A percentile compares a stretch with the other conserved stretches of the same genome.
Conservation (phyloP, 441 rosid species). For the Populus hybrid region DNA sequence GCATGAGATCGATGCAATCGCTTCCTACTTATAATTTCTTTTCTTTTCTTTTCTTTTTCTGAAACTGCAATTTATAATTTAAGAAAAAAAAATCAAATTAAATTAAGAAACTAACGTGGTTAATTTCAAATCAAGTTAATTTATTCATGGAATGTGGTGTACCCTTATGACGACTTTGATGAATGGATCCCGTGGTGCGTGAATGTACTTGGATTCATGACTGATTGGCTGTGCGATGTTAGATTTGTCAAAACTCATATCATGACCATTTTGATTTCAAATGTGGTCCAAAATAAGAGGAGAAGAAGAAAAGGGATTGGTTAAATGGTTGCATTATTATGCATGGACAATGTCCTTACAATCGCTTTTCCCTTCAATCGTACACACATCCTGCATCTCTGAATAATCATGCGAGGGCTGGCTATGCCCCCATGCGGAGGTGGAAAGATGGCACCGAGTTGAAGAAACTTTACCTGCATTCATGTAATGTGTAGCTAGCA, state of each 20-base stretch:
- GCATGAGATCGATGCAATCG: too few species aligned
- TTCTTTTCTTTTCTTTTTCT: too few species aligned
- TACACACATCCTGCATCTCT: background rate
- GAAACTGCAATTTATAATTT: too few species aligned
- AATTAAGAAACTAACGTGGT: too few species aligned
- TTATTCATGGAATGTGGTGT: too few species aligned
- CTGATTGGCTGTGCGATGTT: background rate
- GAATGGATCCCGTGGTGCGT: background rate
- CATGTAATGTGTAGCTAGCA: background rate
- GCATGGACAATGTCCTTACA: background rate
- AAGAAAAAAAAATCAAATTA: too few species aligned
- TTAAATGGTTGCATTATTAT: background rate
- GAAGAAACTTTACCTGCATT: background rate
- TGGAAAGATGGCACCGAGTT: background rate
- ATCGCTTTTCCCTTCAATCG: background rate
- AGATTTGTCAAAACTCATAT: too few species aligned
- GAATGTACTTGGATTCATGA: background rate
- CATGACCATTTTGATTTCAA: background rate
- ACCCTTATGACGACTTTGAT: too few species aligned
- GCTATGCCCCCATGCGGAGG: background rate
- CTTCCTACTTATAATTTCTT: too few species aligned
- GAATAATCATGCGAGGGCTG: background rate
- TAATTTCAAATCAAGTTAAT: too few species aligned
- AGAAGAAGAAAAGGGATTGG: background rate
- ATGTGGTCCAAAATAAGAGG: background rate